phyloP scores from a whole-genome alignment of 2,329 filamentous ascomycete genomes.

The Cladosporium sp. region DNA sequence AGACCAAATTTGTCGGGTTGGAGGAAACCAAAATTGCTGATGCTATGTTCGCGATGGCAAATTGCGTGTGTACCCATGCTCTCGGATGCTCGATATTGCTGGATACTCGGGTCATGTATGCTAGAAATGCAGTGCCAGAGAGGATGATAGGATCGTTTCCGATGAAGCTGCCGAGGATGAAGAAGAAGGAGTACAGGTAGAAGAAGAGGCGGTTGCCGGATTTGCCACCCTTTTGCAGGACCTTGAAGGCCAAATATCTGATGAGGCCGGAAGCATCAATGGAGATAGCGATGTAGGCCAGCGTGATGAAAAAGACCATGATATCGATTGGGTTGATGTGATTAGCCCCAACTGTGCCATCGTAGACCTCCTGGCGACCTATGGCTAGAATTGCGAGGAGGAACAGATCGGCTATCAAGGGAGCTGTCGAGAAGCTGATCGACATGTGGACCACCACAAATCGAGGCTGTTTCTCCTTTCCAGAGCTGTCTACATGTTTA shows the following conservation, averaged over 20 bases:
- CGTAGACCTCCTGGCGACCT: conserved; percentile 61
- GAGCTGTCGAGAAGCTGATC: conserved; percentile 68
- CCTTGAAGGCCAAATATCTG: conserved; percentile 65
- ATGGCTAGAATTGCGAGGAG: conserved; percentile 67
- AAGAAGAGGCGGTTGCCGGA: conserved; percentile 67
- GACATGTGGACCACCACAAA: conserved; percentile 57
- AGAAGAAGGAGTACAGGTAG: conserved; percentile 71
- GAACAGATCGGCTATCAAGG: conserved; percentile 67
- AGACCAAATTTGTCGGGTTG: conserved; percentile 71
- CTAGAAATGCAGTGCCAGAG: conserved; percentile 68
- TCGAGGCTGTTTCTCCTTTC: conserved; percentile 29
- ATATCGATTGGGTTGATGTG: conserved; percentile 68
- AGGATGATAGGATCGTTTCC: conserved; percentile 74
- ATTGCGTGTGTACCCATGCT: conserved; percentile 71
- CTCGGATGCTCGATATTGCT: conserved; percentile 67
- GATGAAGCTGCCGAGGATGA: conserved; percentile 61
- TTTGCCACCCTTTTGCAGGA: conserved; percentile 63
- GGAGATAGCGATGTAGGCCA: conserved; percentile 73
- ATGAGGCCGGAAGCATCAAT: conserved; percentile 73
- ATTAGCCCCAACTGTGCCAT: conserved; percentile 62
- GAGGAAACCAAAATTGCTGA: conserved; percentile 74
- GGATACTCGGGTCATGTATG: conserved; percentile 73
- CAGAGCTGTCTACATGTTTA: conserved; percentile 19
- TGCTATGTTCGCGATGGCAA: conserved; percentile 67
- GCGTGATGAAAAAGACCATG: conserved; percentile 69